Base-by-base conservation (phyloP, 805 yeast species). In the Wickerhamomyces bovis region DNA sequence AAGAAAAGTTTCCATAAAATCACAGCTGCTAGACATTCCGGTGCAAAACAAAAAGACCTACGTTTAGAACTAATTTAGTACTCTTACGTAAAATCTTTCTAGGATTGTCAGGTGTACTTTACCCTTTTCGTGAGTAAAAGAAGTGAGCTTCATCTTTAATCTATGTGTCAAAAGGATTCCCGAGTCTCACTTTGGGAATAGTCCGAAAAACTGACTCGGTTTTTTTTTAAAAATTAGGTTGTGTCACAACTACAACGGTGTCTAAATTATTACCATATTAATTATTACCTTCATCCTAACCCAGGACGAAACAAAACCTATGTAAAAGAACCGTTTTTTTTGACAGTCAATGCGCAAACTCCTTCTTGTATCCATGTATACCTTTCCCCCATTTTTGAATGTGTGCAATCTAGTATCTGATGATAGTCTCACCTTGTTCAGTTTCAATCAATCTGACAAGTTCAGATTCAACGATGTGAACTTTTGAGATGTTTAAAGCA, bases 361-460 rank as follows among this genome's bases (percentile, higher is more conserved):
- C 3, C 31, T 28, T 13, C 31, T 28, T 28, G 31, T 28, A 28
- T 28, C 31, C 31, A 13, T 28, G n/a, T 28, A 28, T 28, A 28
- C 8, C 31, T 7, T 11, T 3, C n/a, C 13, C 7, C 13, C 31
- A 4, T 28, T 28, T 28, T 28, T 25, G 13, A 25, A 25, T 25
- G 12, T 25, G 28, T 9, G 28, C 6, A 25, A 28, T 28, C 23
- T 33, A 50, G 21, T 28, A 50, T 43, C 49, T 43, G 6, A 50
- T 39, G 36, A 50, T 48, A 13, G 42, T 19, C 11, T 20, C 19
- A 6, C 53, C 53, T 33, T 41, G 10, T n/a, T 45, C 31, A 3
- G 21, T 28, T 21, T 50, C 53, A n/a, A 50, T 35, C 12, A 22
- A 23, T 21, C 44, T 42, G n/a, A 50, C 20, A 5, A 50, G 25